Conservation (phyloP, 176 grass and related monocot species). For the Alopecurus myosuroides region DNA sequence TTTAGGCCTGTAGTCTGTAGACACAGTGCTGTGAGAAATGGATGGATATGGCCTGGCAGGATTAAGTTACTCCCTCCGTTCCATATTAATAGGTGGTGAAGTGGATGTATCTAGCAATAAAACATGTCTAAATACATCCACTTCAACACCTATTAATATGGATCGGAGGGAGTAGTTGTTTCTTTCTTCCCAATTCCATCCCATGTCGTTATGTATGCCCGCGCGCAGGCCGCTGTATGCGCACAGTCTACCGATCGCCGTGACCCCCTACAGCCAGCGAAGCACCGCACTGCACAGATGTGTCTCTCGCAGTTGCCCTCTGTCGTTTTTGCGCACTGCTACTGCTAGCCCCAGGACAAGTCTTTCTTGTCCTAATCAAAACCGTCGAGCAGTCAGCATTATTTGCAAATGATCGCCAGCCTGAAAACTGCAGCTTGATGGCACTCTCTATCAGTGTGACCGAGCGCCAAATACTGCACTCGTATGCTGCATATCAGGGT, state of each 20-base stretch:
- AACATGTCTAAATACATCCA: too few species aligned
- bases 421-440: slow-evolving; percentile 12
- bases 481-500: not conserved
- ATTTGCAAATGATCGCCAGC: slow-evolving; percentile 42
- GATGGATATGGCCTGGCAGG: not conserved
- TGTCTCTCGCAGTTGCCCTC: not conserved
- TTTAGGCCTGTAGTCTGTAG: too few species aligned
- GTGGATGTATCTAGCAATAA: too few species aligned
- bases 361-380: slow-evolving; percentile 18
- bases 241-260: not conserved
- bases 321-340: slow-evolving; percentile 28
- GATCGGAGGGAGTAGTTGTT: too few species aligned
- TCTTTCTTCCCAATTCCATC: not conserved
- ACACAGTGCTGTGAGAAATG: not conserved
- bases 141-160: too few species aligned
- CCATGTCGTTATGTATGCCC: not conserved
- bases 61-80: not conserved
- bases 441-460: not conserved
- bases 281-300: not conserved
- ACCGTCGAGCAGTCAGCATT: slow-evolving; percentile 17
- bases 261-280: not conserved
- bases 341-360: slow-evolving; percentile 18
- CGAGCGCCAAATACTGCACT: not conserved
- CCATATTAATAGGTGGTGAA: too few species aligned
- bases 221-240: not conserved